Evolutionary conservation across 2,329 filamentous ascomycete species (phyloP).

Genomic region (Aspergillus novofumigatus): DNA sequence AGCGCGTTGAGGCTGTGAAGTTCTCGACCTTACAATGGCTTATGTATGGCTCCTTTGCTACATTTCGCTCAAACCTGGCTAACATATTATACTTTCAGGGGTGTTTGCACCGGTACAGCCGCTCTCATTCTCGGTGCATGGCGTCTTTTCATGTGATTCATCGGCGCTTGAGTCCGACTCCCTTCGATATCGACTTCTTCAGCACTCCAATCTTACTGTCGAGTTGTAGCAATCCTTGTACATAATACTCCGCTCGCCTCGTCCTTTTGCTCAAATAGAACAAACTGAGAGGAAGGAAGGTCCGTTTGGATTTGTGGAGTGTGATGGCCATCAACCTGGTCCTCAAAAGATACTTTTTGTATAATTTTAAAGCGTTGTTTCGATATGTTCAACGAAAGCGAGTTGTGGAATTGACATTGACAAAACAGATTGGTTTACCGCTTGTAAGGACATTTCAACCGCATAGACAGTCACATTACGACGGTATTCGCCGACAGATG

Average conservation of each 20-base stretch:
- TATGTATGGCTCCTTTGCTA: constrained; percentile 62
- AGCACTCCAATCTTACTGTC: neutral
- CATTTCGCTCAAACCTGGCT: constrained; percentile 15
- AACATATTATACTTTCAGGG: constrained; percentile 40
- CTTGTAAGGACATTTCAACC: neutral
- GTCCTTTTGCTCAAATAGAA: neutral
- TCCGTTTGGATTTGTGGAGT: neutral
- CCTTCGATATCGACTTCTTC: neutral
- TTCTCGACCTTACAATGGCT: constrained; percentile 98
- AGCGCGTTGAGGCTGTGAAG: constrained; percentile 95
- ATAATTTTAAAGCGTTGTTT: neutral
- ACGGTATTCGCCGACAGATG: neutral
- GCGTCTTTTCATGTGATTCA: constrained; percentile 58
- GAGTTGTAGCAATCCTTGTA: neutral
- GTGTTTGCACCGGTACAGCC: constrained; percentile 63
- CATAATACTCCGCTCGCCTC: neutral
- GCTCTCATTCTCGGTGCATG: constrained; percentile 65
- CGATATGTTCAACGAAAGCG: neutral
- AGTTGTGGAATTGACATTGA: neutral
- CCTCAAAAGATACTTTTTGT: neutral
- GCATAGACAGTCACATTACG: neutral
- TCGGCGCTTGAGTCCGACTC: neutral
- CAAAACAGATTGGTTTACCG: neutral
- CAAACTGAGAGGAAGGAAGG: neutral
- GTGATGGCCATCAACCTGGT: neutral